A percentile compares a stretch with the other conserved stretches of the same genome.
Conservation (phyloP, 1,284 basidiomycete species). For the Laetiporus sulphureus region DNA sequence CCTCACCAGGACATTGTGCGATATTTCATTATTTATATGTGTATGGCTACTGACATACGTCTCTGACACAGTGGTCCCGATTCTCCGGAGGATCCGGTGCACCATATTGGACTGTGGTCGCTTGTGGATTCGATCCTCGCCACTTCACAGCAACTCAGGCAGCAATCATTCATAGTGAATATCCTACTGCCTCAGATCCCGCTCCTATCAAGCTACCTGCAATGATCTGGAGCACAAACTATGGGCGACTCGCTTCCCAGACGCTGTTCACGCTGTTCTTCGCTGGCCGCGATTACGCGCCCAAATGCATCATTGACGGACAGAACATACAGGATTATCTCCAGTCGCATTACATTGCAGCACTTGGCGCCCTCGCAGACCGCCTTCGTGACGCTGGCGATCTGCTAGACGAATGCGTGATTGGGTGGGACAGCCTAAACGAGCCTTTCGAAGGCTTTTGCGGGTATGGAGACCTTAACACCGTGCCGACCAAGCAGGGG, state of each 20-base stretch:
- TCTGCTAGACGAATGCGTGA: conserved; percentile 80
- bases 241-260: conserved; percentile 81
- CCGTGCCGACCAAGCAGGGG: conserved; percentile 59
- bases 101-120: conserved; percentile 90
- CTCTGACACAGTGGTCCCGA: conserved; percentile 80
- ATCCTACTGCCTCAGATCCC: conserved; percentile 55
- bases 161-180: conserved; percentile 88
- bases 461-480: conserved; percentile 69
- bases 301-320: conserved; percentile 87
- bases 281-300: conserved; percentile 85
- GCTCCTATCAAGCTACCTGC: conserved; percentile 75
- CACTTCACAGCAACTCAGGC: conserved; percentile 82
- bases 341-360: conserved; percentile 79
- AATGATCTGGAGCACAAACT: conserved; percentile 98
- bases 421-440: conserved; percentile 97
- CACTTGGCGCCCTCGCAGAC: conserved; percentile 72
- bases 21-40: background rate
- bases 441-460: conserved; percentile 90
- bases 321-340: conserved; percentile 94
- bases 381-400: conserved; percentile 69
- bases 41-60: background rate
- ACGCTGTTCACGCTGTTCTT: conserved; percentile 96
- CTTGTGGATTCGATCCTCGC: conserved; percentile 87
- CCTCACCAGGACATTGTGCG: conserved; percentile 95
- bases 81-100: conserved; percentile 96